Evolutionary conservation across 176 grass and related monocot genomes (phyloP).

Genomic region (Rhipidocladum racemiflorum): DNA sequence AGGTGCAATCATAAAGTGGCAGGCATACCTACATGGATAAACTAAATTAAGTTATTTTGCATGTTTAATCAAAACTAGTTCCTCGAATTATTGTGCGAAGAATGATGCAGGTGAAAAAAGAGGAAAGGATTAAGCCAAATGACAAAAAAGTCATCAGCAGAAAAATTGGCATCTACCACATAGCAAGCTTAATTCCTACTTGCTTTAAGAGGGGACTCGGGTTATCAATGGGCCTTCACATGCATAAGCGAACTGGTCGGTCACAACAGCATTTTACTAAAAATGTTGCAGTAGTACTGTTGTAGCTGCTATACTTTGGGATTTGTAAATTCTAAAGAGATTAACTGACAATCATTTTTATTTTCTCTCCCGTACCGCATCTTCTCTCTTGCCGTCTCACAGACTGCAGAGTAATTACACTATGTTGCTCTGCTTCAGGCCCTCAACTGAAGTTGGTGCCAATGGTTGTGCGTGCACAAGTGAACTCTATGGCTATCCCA

Average conservation of each 20-base stretch:
- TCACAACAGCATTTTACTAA: neutral
- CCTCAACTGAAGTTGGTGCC: neutral
- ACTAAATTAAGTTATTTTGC: neutral
- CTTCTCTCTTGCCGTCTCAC: neutral
- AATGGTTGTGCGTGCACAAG: neutral
- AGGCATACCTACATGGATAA: constrained; percentile 9
- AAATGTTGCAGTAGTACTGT: neutral
- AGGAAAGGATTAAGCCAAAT: neutral
- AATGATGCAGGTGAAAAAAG: neutral
- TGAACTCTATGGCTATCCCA: neutral
- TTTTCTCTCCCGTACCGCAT: neutral
- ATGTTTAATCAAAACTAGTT: neutral
- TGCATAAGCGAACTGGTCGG: neutral
- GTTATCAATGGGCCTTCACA: neutral
- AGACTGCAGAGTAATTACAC: neutral
- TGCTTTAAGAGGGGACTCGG: neutral
- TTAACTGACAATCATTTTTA: neutral
- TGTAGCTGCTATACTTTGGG: neutral
- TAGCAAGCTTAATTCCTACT: constrained; percentile 26
- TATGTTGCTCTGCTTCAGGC: neutral
- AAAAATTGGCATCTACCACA: neutral
- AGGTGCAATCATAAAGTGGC: neutral
- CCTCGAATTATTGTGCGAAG: neutral
- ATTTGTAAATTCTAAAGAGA: neutral
- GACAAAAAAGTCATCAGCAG: neutral